Percentiles rank a stretch among this genome's conserved stretches.
These are phyloP conservation scores for Pleurotus eryngii DNA, from an alignment of 768 basidiomycete genomes.

Conservation along the genomic window DNA sequence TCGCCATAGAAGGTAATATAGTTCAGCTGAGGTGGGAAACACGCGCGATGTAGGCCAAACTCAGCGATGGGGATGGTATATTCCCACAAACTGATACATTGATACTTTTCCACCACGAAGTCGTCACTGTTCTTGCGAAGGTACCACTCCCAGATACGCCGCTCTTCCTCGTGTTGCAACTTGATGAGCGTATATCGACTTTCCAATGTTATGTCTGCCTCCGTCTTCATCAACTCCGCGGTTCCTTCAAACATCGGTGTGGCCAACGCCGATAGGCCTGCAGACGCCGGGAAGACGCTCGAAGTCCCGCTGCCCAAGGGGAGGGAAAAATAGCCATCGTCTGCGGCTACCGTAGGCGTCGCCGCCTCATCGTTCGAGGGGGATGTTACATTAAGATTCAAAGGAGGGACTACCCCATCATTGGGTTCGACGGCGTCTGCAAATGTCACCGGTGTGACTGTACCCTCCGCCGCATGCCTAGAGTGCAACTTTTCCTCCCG, in stretches of 20 bases:
- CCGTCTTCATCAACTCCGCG: slow-evolving; percentile 52
- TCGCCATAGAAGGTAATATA: slow-evolving; percentile 89
- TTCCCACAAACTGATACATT: slow-evolving; percentile 78
- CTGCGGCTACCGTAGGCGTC: slow-evolving; percentile 25
- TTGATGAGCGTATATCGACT: slow-evolving; percentile 68
- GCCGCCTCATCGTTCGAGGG: slow-evolving; percentile 24
- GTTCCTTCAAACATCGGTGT: slow-evolving; percentile 28
- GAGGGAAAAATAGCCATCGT: slow-evolving; percentile 39
- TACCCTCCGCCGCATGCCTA: slow-evolving; percentile 35
- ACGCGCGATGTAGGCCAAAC: slow-evolving; percentile 64
- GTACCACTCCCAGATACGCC: slow-evolving; percentile 96
- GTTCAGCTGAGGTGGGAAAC: slow-evolving; percentile 69
- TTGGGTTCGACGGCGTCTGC: background rate
- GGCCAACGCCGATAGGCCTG: slow-evolving; percentile 23
- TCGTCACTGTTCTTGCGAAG: slow-evolving; percentile 81
- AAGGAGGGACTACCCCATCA: slow-evolving; percentile 31
- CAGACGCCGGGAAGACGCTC: slow-evolving; percentile 3
- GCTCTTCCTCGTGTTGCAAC: slow-evolving; percentile 82
- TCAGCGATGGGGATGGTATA: slow-evolving; percentile 76
- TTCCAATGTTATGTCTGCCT: slow-evolving; percentile 69
- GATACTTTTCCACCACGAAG: slow-evolving; percentile 90
- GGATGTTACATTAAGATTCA: slow-evolving; percentile 32
- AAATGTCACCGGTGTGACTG: slow-evolving; percentile 24
- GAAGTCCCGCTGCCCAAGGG: slow-evolving; percentile 12
- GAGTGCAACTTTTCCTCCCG: slow-evolving; percentile 63